Base-by-base conservation (phyloP, 768 basidiomycete species). In the Mycena galopus region DNA sequence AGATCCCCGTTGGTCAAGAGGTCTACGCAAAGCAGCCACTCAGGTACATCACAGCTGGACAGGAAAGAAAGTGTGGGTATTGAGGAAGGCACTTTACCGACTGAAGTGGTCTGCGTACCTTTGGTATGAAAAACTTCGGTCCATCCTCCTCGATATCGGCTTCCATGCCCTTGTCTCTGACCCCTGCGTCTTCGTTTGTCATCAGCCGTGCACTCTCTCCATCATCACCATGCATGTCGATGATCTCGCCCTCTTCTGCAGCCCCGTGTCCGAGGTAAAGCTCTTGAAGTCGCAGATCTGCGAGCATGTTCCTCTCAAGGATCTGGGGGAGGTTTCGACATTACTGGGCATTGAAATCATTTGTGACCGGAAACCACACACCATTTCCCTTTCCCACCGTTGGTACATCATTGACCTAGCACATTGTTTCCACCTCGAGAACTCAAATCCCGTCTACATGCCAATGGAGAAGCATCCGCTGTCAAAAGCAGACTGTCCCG, bases 301-400 rank as follows among this genome's bases (percentile, higher is more conserved):
- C n/a, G 47, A 50, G n/a, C 27, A 55, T 32, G 53, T 55, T 11
- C 53, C 53, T 30, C 8, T 55, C 53, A 55, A 55, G 53, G 53
- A 55, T 30, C 53, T 55, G 53, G 53, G 51, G 53, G 53, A 55
- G 53, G 53, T 30, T 30, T 55, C 53, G n/a, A 55, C 53, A 27
- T 21, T 55, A 9, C 29, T 55, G 53, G 53, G 53, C 29, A 55
- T 55, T 14, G 53, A 55, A 32, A 55, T 55, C 53, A 55, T 55
- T 21, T 27, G 27, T 14, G 53, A 55, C 16, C 27, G 53, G 12
- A 50, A 50, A 6, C n/a, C 47, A 50, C 47, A 5, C 47, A 50
- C 47, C 47, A 50, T 50, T 50, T n/a, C 47, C 47, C 47, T 50
- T 25, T 50, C 47, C 5, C 47, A 50, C 16, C n/a, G 47, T n/a